phyloP scores from a whole-genome alignment of 192 early-diverging fungal species.

The Funneliformis mosseae region DNA sequence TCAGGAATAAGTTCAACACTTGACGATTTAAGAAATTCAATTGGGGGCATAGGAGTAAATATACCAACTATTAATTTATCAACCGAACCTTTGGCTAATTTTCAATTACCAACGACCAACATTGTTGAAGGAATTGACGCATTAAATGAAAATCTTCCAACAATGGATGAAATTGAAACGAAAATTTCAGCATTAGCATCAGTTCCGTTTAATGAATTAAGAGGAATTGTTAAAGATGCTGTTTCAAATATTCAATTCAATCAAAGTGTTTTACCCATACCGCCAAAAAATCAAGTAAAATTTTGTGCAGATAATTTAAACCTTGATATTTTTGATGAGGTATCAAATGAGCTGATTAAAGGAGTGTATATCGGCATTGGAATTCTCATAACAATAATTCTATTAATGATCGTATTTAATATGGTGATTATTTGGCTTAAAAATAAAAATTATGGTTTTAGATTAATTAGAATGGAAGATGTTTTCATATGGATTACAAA shows the following conservation, averaged over 20 bases:
- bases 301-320: constrained; percentile 26
- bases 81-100: background rate
- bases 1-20: background rate
- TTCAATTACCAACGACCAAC: constrained; percentile 22
- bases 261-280: background rate
- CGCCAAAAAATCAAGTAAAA: constrained; percentile 10
- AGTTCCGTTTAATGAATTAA: constrained; percentile 26
- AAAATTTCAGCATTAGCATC: constrained; percentile 4
- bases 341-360: constrained; percentile 19
- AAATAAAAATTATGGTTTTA: too few relatives aligned
- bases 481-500: constrained; percentile 5
- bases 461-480: too few relatives aligned
- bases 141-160: constrained; percentile 12
- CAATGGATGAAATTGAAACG: constrained; percentile 8
- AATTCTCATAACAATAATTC: background rate
- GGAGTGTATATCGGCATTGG: constrained; percentile 12
- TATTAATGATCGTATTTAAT: constrained; percentile 14
- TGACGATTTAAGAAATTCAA: background rate
- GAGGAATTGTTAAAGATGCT: background rate
- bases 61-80: background rate
- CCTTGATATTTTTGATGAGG: constrained; percentile 17
- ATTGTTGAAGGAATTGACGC: background rate
- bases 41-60: background rate
- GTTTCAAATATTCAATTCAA: constrained; percentile 12
- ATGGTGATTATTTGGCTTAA: constrained; percentile 8